Conservation (phyloP, 306 rosid species). For the Argentina anserina region DNA sequence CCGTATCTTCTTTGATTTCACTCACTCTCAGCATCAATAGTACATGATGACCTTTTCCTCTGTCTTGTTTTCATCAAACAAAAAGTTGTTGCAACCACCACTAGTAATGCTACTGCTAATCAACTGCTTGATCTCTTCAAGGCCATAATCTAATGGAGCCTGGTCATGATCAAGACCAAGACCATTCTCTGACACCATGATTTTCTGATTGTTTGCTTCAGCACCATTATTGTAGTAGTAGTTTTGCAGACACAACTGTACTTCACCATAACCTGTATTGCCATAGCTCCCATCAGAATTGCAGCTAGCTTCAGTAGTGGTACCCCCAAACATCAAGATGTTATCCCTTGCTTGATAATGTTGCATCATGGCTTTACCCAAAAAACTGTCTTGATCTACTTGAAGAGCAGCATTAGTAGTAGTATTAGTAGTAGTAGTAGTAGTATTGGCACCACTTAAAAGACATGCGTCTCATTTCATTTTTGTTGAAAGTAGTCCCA, state of each 20-base stretch:
- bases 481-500: slow-evolving; percentile 1
- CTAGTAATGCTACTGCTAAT: slow-evolving; percentile 29
- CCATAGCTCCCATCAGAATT: slow-evolving; percentile 56
- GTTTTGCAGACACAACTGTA: slow-evolving; percentile 21
- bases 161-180: slow-evolving; percentile 35
- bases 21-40: slow-evolving; percentile 48
- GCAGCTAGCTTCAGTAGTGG: slow-evolving; percentile 44
- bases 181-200: slow-evolving; percentile 30
- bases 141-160: slow-evolving; percentile 52
- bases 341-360: slow-evolving; percentile 29
- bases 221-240: slow-evolving; percentile 21
- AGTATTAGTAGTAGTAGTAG: no score
- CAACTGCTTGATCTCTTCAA: slow-evolving; percentile 66
- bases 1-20: slow-evolving; percentile 41
- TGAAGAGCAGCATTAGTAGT: slow-evolving; percentile 21
- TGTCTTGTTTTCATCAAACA: slow-evolving; percentile 62
- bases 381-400: slow-evolving; percentile 44
- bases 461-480: slow-evolving; percentile 24
- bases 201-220: slow-evolving; percentile 35
- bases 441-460: slow-evolving; percentile 23
- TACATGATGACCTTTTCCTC: slow-evolving; percentile 43
- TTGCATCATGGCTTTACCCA: slow-evolving; percentile 26
- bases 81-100: slow-evolving; percentile 41
- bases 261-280: slow-evolving; percentile 7
- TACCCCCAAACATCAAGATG: slow-evolving; percentile 39